Conservation (phyloP, 2,329 filamentous ascomycete species). For the Achaetomium macrosporum region DNA sequence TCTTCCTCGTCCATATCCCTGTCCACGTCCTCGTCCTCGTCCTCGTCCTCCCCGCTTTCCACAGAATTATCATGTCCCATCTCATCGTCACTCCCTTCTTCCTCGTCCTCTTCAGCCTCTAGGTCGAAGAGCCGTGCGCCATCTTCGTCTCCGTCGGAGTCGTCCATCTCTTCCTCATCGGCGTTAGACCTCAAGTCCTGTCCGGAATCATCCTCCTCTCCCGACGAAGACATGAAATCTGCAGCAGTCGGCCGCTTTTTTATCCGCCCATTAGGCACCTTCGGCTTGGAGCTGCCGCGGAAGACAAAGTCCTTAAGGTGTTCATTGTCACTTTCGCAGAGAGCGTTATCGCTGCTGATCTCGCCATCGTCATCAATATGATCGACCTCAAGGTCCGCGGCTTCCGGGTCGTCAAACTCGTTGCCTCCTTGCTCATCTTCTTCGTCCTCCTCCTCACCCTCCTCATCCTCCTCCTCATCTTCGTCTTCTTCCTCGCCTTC, state of each 20-base stretch:
- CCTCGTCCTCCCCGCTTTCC: slow-evolving; percentile 30
- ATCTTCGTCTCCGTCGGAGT: slow-evolving; percentile 23
- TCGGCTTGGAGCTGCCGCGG: slow-evolving; percentile 51
- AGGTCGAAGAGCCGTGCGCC: slow-evolving; percentile 23
- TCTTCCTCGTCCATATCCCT: slow-evolving; percentile 30
- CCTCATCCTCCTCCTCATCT: slow-evolving; percentile 37
- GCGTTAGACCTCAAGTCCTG: slow-evolving; percentile 28
- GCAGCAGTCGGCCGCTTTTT: slow-evolving; percentile 45
- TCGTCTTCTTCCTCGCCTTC: slow-evolving; percentile 29
- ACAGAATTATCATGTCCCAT: slow-evolving; percentile 24
- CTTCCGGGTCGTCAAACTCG: slow-evolving; percentile 50
- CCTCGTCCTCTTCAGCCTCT: slow-evolving; percentile 29
- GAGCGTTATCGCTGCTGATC: slow-evolving; percentile 62
- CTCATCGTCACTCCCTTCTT: slow-evolving; percentile 29
- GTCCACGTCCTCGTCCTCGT: slow-evolving; percentile 33
- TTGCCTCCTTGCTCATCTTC: slow-evolving; percentile 41
- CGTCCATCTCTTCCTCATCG: slow-evolving; percentile 24
- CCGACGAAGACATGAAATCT: slow-evolving; percentile 51
- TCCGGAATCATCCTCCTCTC: slow-evolving; percentile 34
- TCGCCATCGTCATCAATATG: slow-evolving; percentile 45
- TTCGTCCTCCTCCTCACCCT: slow-evolving; percentile 40
- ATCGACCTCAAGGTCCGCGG: slow-evolving; percentile 48
- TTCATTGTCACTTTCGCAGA: slow-evolving; percentile 81
- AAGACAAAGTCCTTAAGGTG: slow-evolving; percentile 69
- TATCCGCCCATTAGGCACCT: slow-evolving; percentile 29